Conservation (phyloP, 441 rosid species). For the Corymbia calophylla region DNA sequence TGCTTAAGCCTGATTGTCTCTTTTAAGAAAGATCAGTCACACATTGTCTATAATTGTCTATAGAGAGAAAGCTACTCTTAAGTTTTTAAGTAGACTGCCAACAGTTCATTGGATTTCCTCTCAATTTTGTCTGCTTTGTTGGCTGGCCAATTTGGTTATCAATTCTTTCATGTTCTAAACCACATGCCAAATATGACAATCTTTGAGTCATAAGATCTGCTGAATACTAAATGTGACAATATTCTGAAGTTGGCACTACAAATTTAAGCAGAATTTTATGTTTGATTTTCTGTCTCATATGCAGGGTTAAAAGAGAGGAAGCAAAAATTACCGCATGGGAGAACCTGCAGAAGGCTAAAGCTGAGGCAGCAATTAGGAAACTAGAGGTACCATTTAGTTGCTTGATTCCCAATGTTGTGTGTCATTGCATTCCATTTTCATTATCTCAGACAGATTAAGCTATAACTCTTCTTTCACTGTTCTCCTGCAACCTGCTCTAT, state of each 20-base stretch:
- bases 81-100: not conserved
- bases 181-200: not conserved
- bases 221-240: not conserved
- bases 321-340: constrained; percentile 91
- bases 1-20: not conserved
- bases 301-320: constrained; percentile 75
- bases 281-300: constrained; percentile 2
- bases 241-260: not conserved
- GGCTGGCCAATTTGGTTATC: not conserved
- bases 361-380: constrained; percentile 81
- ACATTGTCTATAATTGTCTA: not conserved
- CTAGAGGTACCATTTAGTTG: constrained; percentile 52
- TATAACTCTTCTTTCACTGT: not conserved
- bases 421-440: not conserved
- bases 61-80: not conserved
- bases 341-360: constrained; percentile 92
- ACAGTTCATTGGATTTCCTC: not conserved
- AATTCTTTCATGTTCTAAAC: not conserved
- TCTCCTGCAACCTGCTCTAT: not conserved
- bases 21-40: not conserved
- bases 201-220: not conserved
- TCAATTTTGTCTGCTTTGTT: not conserved
- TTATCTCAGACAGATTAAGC: not conserved
- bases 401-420: not conserved
- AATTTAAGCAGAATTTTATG: not conserved